Base-by-base conservation (phyloP, 2,329 filamentous ascomycete species). In the Talaromyces sp. region DNA sequence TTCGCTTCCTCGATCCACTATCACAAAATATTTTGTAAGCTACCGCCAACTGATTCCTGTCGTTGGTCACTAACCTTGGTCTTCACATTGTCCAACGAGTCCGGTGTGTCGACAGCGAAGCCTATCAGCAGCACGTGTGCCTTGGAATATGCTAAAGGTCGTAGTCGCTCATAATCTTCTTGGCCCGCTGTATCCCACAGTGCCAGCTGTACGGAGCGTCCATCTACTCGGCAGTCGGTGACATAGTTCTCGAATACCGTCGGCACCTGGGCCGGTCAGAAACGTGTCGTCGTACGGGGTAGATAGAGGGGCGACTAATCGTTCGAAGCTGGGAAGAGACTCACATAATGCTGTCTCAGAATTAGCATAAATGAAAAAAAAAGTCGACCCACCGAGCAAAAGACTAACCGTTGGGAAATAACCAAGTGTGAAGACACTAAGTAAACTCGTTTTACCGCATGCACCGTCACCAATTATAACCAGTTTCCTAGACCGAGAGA, bases 241-340 rank as follows among this genome's bases (percentile, higher is more conserved):
- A 99, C 94, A 72, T 99, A 99, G 80, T 99, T 99, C 74, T 99
- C 94, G 77, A 99, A 99, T 41, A 99, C 94, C 53, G 94, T 99
- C 1, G 94, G 94, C 56, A 96, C 92, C 88, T 92, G 75, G 67
- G 73, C 63, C 26, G 24, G 54, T 60, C 43, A 61, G 58, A 43
- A 21, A 38, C 48, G 26, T 17, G 51, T 52, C 31, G 26, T 26
- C 11, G 43, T 24, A 31, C 58, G 21, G 29, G 26, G 27, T 41
- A 38, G 58, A 32, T 17, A n/a, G 17, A 38, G 17, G 35, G 35
- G 3, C 35, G 35, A 14, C 14, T 38, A n/a, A 6, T 46, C 43
- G 43, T 12, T 24, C n/a, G 41, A 24, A 19, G 43, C 50, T 50
- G 52, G 17, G n/a, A 29, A n/a, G 21, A 52, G n/a, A 77, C 76